Base-by-base conservation (phyloP, 2,329 filamentous ascomycete species). In the Immersiporthe knoxdaviesiana region DNA sequence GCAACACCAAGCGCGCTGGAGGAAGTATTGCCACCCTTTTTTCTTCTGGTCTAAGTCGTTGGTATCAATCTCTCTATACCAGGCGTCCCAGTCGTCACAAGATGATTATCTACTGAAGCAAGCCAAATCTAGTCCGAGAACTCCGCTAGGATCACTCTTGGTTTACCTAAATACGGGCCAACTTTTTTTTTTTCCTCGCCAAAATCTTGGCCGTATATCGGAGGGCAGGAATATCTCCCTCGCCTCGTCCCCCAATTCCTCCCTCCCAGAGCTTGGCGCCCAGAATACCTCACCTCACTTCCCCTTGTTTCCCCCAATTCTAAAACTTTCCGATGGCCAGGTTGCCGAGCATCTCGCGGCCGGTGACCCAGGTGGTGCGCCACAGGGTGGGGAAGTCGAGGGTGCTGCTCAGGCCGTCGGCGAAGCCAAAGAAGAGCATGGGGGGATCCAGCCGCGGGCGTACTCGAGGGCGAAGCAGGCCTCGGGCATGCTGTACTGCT, bases 351-450 rank as follows among this genome's bases (percentile, higher is more conserved):
- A 96, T 97, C 84, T 94, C 88, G 69, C 88, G 82, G 2, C 83
- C 93, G 1, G 93, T 97, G 70, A 95, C 85, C 72, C 82, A 84
- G 44, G 87, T 87, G n/a, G 92, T 97, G 75, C 87, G 86, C 91
- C 91, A 96, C 76, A 97, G 80, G 1, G 93, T 97, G n/a, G 87
- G 88, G 77, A 97, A 87, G 80, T 97, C 94, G 73, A 97, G 83
- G 5, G 93, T 97, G 80, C 90, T 94, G 67, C 85, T 88, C 70
- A 97, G 85, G 61, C 88, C 89, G 80, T 97, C 94, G 72, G 93
- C 92, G 79, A 91, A 95, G 70, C 94, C 94, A 79, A 97, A 97
- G 79, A 92, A 91, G 65, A 97, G 84, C 94, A 97, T 97, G 69
- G 92, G 92, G 94, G 94, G 80, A 97, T 97, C 92, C 93, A 97